Evolutionary conservation across 345 rosid species (phyloP), one percentile per base, ranked within the genome.

Genomic region (Fremontodendron californicum): DNA sequence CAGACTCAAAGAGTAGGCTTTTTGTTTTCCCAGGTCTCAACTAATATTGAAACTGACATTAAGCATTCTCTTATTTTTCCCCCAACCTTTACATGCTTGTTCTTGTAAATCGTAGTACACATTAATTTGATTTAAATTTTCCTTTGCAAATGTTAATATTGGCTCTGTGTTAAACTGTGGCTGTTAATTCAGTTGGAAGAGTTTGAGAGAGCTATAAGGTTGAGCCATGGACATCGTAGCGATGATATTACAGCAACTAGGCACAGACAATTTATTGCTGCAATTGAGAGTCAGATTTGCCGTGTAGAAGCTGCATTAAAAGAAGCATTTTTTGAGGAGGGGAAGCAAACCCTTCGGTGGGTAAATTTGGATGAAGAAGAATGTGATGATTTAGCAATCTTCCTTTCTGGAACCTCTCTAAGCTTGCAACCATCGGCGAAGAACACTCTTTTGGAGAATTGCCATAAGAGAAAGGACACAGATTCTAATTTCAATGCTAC

Each of bases 321-420:
- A 76, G 90, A 88, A 78, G 78, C 88, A 45, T 86, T 84, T 74
- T 71, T 65, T 16, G 84, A 82, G 86, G 89, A 88, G 57, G 97
- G 93, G 62, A 90, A 89, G 75, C 92, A 87, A 46, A 86, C 95
- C 69, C 77, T 89, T 82, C 89, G 82, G 80, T 92, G 88, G 93
- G 87, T 94, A 55, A 87, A 90, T 84, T 82, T 92, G 66, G 88
- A 94, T 75, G 82, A 92, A 86, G 92, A 90, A 79, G 98, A 94
- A 79, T 72, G 97, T 31, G 92, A 92, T 82, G 96, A 94, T 80
- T 87, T 94, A 64, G 98, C 97, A 0, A 78, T 85, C 82, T 92
- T 94, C 86, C 87, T 94, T 42, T 92, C 92, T 6, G 96, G 98
- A 64, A 77, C 88, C 75, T 78, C 86, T 39, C 82, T 81, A 51